Evolutionary conservation across 306 rosid genomes (phyloP), one percentile per base, ranked within the genome.

Genomic region (Quercus bicolor): DNA sequence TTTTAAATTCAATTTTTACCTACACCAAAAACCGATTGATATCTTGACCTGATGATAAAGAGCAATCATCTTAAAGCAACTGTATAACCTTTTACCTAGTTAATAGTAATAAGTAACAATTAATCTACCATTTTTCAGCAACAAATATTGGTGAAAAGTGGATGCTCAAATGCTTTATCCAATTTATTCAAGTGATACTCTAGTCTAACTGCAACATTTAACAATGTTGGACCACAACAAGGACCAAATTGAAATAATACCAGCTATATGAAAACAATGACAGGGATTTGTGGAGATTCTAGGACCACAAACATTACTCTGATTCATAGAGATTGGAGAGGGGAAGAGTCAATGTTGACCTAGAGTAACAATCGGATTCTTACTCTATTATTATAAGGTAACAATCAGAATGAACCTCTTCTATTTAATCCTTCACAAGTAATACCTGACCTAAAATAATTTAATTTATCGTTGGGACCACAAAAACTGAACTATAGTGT

Each of bases 391-490:
- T 0, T 26, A 26, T 26, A 34, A 34, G 9, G 40, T 34, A 34
- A 6, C 8, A 34, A 6, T 40, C 62, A 33, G 52, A 29, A 13
- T 20, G 71, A 54, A 57, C 56, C 70, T 51, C 10, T 29, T 61
- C 48, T 28, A 4, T 1, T 45, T 19, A 29, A 20, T 48, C 53
- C 53, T 72, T 48, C 72, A 79, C 40, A n/a, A 53, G 33, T 78
- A 21, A 52, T 29, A 72, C 48, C 73, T 4, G 61, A 72, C 24
- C 16, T 40, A 5, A 5, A 54, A 13, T 40, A 5, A 51, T 57
- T 1, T 23, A 78, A 48, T 43, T 78, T 61, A 40, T 45, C 81
- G n/a, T 60, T 52, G 40, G 77, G 77, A 61, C 77, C 82, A 72
- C 59, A 65, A 3, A 16, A 26, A 45, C 45, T 59, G 23, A 52